These are phyloP conservation scores for Globisporangium middletonii DNA, from an alignment of 352 stramenopile genomes.

Conservation along the genomic window DNA sequence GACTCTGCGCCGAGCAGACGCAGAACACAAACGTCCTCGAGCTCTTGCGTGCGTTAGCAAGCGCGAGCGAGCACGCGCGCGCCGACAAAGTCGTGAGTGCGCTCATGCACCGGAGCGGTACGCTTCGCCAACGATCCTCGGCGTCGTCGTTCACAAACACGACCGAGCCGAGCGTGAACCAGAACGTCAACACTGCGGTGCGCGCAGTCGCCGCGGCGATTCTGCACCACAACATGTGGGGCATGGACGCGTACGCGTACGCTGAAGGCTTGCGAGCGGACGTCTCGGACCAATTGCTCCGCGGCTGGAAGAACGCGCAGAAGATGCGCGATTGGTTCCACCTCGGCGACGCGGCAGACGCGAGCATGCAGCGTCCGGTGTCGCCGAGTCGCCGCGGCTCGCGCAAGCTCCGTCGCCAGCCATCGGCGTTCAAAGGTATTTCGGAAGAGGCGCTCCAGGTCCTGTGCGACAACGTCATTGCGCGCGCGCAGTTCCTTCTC, in stretches of 20 bases:
- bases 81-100: slow-evolving; percentile 40
- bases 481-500: slow-evolving; percentile 61
- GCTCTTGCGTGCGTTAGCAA: slow-evolving; percentile 56
- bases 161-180: slow-evolving; percentile 24
- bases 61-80: slow-evolving; percentile 27
- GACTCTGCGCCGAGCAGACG: slow-evolving; percentile 32
- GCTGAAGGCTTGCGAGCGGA: slow-evolving; percentile 49
- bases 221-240: slow-evolving; percentile 85
- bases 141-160: slow-evolving; percentile 38
- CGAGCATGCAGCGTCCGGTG: slow-evolving; percentile 26
- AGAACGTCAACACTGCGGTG: slow-evolving; percentile 51
- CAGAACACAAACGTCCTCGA: slow-evolving; percentile 51
- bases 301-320: slow-evolving; percentile 78
- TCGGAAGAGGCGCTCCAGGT: slow-evolving; percentile 63
- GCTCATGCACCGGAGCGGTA: slow-evolving; percentile 25
- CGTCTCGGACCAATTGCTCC: slow-evolving; percentile 59
- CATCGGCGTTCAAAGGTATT: slow-evolving; percentile 72
- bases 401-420: slow-evolving; percentile 46
- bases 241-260: slow-evolving; percentile 74
- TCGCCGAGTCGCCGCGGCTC: slow-evolving; percentile 25
- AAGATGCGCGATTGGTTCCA: slow-evolving; percentile 88
- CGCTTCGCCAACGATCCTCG: slow-evolving; percentile 8
- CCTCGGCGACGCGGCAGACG: slow-evolving; percentile 66
- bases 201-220: slow-evolving; percentile 69
- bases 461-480: slow-evolving; percentile 69